Evolutionary conservation across 1,139 yeast species (phyloP).

Genomic region (Blastobotrys buckinghamii): DNA sequence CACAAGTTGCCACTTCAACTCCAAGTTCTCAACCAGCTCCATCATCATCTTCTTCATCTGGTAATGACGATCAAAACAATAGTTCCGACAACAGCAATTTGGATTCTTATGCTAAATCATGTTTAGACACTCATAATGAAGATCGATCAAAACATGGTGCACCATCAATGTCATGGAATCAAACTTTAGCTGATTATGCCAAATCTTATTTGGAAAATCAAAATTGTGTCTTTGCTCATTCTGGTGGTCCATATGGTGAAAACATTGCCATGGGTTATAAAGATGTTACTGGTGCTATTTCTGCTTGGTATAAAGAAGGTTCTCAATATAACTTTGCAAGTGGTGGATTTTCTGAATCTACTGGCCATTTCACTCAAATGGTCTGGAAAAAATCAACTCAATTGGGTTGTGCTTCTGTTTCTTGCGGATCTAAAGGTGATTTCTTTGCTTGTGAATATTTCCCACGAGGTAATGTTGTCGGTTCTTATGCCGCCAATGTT

Average conservation of each 20-base stretch:
- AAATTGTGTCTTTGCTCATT: slow-evolving; percentile 69
- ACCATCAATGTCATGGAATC: slow-evolving; percentile 56
- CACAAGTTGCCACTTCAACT: neutral
- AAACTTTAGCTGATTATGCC: slow-evolving; percentile 58
- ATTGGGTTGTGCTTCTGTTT: slow-evolving; percentile 65
- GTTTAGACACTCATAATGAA: slow-evolving; percentile 44
- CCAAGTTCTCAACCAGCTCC: neutral
- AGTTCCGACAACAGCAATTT: slow-evolving; percentile 1
- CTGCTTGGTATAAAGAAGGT: slow-evolving; percentile 77
- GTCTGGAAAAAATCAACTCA: slow-evolving; percentile 68
- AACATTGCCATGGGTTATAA: slow-evolving; percentile 74
- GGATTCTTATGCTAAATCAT: slow-evolving; percentile 8
- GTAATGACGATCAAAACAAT: slow-evolving; percentile 4
- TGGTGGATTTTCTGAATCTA: slow-evolving; percentile 37
- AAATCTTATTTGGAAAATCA: slow-evolving; percentile 53
- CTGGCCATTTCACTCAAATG: slow-evolving; percentile 81
- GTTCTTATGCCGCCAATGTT: slow-evolving; percentile 49
- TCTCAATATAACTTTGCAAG: slow-evolving; percentile 47
- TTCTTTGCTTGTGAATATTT: slow-evolving; percentile 38
- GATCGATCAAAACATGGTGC: slow-evolving; percentile 67
- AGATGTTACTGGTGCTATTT: slow-evolving; percentile 53
- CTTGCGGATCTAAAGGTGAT: slow-evolving; percentile 30
- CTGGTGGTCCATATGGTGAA: slow-evolving; percentile 80
- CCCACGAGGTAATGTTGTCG: slow-evolving; percentile 36
- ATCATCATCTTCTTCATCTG: slow-evolving; percentile 6